A percentile compares a stretch with the other conserved stretches of the same genome.
phyloP scores from a whole-genome alignment of 1,284 basidiomycete species.

The Malassezia obtusa region DNA sequence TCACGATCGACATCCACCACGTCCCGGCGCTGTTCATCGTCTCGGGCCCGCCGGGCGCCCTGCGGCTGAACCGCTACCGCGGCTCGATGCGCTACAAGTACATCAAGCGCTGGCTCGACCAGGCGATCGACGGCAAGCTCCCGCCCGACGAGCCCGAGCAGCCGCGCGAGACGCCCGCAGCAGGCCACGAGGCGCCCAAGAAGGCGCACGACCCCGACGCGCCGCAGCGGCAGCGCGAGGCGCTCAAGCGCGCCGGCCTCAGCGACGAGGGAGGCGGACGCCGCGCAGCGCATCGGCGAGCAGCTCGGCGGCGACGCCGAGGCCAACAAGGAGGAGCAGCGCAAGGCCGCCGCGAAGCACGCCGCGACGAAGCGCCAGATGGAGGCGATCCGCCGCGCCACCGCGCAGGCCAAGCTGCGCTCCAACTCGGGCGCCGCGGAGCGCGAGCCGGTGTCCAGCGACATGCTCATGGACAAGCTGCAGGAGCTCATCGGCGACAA shows the following conservation, averaged over 20 bases:
- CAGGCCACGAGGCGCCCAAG: constrained; percentile 5
- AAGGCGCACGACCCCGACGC: background rate
- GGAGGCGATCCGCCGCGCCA: constrained; percentile 1
- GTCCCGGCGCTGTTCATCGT: constrained; percentile 35
- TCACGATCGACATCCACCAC: constrained; percentile 25
- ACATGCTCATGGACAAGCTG: constrained; percentile 17
- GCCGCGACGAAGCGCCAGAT: background rate
- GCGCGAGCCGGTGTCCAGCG: constrained; percentile 19
- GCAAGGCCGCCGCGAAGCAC: background rate
- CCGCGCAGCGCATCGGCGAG: constrained; percentile 1
- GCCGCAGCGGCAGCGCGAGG: background rate
- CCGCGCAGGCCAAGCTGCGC: constrained; percentile 19
- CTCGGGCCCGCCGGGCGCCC: constrained; percentile 13
- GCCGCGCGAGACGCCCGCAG: background rate
- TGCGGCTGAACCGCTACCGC: constrained; percentile 18
- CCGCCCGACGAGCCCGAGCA: constrained; percentile 23
- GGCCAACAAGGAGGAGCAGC: constrained; percentile 7
- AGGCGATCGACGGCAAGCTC: constrained; percentile 12
- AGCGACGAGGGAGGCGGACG: background rate
- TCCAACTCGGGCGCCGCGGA: constrained; percentile 7
- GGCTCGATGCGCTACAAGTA: constrained; percentile 36
- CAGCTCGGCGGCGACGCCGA: background rate
- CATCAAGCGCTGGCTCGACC: constrained; percentile 36
- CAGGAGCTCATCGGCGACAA: constrained; percentile 11
- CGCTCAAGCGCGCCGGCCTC: background rate